These are phyloP conservation scores for Delphinella strobiligena DNA, from an alignment of 2,329 filamentous ascomycete species.

Conservation along the genomic window DNA sequence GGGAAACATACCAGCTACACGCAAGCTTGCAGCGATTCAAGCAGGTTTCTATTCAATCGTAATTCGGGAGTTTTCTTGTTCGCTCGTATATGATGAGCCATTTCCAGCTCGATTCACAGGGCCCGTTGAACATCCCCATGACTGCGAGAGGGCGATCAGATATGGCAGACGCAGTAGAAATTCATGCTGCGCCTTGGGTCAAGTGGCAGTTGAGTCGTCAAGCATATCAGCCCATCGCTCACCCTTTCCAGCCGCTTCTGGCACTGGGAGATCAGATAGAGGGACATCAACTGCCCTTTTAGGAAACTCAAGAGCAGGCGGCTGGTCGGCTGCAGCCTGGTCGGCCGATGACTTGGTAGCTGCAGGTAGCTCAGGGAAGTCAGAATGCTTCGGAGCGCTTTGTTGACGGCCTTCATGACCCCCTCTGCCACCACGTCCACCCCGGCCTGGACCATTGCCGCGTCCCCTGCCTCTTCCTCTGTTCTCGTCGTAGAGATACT, in stretches of 20 bases:
- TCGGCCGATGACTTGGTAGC: conserved; percentile 23
- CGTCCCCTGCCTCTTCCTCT: conserved; percentile 11
- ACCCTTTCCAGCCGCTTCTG: not conserved
- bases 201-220: not conserved
- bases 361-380: conserved; percentile 34
- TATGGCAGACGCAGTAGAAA: no score
- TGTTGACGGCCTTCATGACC: conserved; percentile 15
- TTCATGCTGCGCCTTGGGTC: no score
- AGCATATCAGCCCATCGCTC: not conserved
- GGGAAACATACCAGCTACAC: no score
- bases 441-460: conserved; percentile 15
- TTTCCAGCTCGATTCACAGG: no score
- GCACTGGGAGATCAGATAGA: no score
- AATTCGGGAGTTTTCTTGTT: no score
- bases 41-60: no score
- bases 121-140: no score
- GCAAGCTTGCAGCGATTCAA: no score
- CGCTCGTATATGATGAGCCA: no score
- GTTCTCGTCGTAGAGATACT: conserved; percentile 21
- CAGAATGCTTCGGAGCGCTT: conserved; percentile 26
- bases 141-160: no score
- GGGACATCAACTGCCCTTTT: no score
- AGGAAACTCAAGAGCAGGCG: conserved; percentile 7
- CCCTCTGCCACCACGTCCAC: conserved; percentile 23
- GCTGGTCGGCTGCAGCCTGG: conserved; percentile 2